Percentiles rank a stretch among this genome's conserved stretches.
phyloP scores from a whole-genome alignment of 2,329 filamentous ascomycete species.

The Venturia nashicola region DNA sequence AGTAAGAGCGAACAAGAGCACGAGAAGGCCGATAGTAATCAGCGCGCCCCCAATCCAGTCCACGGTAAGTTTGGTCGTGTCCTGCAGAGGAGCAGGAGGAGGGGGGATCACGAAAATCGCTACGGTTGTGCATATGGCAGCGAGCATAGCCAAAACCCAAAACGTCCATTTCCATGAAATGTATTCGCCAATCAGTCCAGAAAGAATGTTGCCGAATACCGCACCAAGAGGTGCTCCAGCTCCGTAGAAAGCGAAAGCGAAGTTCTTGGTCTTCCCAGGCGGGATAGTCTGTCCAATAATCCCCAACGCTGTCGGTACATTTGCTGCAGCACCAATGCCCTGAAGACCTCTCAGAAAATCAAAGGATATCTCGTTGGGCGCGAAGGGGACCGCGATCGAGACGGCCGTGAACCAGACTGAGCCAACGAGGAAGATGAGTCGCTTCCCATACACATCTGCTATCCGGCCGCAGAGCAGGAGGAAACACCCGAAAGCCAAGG shows the following conservation, averaged over 20 bases:
- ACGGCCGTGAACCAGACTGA: slow-evolving; percentile 50
- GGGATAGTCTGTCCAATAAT: slow-evolving; percentile 57
- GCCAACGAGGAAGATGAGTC: slow-evolving; percentile 51
- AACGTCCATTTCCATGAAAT: slow-evolving; percentile 40
- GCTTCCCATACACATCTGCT: slow-evolving; percentile 55
- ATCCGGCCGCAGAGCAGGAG: slow-evolving; percentile 55
- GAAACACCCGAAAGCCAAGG: slow-evolving; percentile 55
- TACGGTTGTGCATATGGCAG: slow-evolving; percentile 42
- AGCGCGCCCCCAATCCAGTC: slow-evolving; percentile 57
- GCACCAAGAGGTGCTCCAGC: slow-evolving; percentile 53
- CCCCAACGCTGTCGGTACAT: slow-evolving; percentile 58
- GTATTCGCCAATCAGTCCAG: slow-evolving; percentile 52
- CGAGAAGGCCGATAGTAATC: slow-evolving; percentile 49
- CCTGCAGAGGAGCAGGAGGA: slow-evolving; percentile 26
- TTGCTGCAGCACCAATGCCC: slow-evolving; percentile 55
- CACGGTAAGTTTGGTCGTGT: slow-evolving; percentile 32
- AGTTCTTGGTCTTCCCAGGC: slow-evolving; percentile 57
- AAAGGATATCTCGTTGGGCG: slow-evolving; percentile 55
- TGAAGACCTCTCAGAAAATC: slow-evolving; percentile 55
- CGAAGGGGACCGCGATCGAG: slow-evolving; percentile 49
- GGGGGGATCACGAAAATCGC: slow-evolving; percentile 49
- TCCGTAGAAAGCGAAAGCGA: slow-evolving; percentile 53
- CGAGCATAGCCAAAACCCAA: slow-evolving; percentile 50
- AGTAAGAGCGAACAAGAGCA: slow-evolving; percentile 54
- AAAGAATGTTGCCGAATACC: slow-evolving; percentile 51